Conservation (phyloP, 352 stramenopile genomes). For the Phytophthora ramorum region DNA sequence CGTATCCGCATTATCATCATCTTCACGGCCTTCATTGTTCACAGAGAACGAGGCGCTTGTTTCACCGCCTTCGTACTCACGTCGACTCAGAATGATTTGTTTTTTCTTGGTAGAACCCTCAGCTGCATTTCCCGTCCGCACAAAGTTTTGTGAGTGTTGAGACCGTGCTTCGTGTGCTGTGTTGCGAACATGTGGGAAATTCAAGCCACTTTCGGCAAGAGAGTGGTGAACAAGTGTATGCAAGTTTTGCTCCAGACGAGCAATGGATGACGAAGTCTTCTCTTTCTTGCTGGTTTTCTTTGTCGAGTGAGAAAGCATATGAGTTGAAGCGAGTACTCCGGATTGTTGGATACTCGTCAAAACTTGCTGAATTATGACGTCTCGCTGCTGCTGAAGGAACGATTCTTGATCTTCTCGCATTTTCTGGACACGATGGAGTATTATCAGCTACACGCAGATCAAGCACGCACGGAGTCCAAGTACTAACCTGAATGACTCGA, state of each 20-base stretch:
- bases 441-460: background rate
- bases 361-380: slow-evolving; percentile 69
- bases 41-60: background rate
- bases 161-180: slow-evolving; percentile 6
- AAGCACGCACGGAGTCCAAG: background rate
- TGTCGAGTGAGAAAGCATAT: background rate
- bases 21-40: slow-evolving; percentile 6
- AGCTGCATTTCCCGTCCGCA: background rate
- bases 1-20: background rate
- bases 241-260: slow-evolving; percentile 57
- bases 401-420: slow-evolving; percentile 50
- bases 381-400: slow-evolving; percentile 61
- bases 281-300: slow-evolving; percentile 9
- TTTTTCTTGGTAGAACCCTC: slow-evolving; percentile 17
- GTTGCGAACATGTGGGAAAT: slow-evolving; percentile 63
- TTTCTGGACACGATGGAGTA: slow-evolving; percentile 17
- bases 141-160: background rate
- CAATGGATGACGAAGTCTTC: slow-evolving; percentile 12
- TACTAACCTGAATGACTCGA: slow-evolving; percentile 32
- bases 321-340: slow-evolving; percentile 13
- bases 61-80: slow-evolving; percentile 24
- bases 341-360: slow-evolving; percentile 54
- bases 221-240: slow-evolving; percentile 63
- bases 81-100: slow-evolving; percentile 25
- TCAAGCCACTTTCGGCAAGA: slow-evolving; percentile 61